Base-by-base conservation (phyloP, 805 yeast species). In the Monosporozyma solicola region DNA sequence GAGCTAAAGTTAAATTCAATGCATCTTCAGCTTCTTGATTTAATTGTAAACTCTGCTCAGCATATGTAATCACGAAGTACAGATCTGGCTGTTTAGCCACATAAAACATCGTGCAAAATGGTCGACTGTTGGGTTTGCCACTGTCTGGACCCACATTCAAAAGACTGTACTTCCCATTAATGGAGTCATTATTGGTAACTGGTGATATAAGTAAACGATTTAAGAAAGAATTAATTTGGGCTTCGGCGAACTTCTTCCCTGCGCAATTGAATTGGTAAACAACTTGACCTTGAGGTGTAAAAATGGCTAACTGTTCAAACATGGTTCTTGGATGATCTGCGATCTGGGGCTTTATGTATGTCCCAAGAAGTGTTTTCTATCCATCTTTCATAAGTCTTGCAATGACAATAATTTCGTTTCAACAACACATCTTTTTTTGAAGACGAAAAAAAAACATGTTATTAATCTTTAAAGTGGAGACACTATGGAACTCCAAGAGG, bases 11-110 rank as follows among this genome's bases (percentile, higher is more conserved):
- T 4, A 71, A 59, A 11, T 64, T 60, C 13, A 76, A 67, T 0
- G 80, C 69, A 48, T 74, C 74, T 20, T 73, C 68, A 52, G 79
- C 72, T 20, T 70, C 76, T 43, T 71, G 72, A 35, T 74, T 70
- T n/a, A 80, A 55, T 24, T 72, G 74, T 20, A 75, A 67, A 41
- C 60, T 74, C 72, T 51, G 72, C 60, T 52, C 76, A 60, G 56
- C 82, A 69, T 45, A 80, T 70, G 70, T 74, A 69, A 39, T 75
- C 66, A 55, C 73, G 51, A 61, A 66, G 48, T 60, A 62, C 31
- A 68, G 35, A 35, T 63, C 66, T 2, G 72, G 72, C 46, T 64
- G 66, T 48, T 62, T 66, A 20, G 60, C 75, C 22, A 65, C 60
- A 51, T 60, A 54, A 51, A 59, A 66, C 65, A 64, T 60, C 9